phyloP scores from a whole-genome alignment of 495 filamentous ascomycete genomes.

The Lophiostoma macrostomum region DNA sequence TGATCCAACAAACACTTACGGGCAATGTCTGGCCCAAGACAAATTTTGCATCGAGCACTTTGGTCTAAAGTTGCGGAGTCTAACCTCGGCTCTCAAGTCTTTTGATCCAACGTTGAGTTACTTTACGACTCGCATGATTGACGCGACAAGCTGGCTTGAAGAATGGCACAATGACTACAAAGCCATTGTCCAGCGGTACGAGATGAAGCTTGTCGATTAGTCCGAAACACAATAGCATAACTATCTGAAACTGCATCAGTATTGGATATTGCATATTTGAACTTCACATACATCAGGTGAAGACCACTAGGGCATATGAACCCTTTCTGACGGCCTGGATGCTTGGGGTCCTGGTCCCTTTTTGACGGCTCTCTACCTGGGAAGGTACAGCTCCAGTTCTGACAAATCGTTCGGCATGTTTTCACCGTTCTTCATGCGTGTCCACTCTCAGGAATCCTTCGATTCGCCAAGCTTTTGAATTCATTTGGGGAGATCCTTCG shows the following conservation, averaged over 20 bases:
- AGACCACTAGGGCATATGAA: no score
- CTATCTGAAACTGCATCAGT: no score
- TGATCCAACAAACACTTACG: conserved; percentile 1
- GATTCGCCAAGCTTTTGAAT: no score
- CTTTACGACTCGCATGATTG: conserved; percentile 4
- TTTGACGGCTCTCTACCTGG: no score
- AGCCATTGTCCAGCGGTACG: background rate
- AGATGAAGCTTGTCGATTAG: background rate
- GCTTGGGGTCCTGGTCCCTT: no score
- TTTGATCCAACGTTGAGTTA: background rate
- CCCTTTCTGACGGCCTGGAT: no score
- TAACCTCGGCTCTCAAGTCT: background rate
- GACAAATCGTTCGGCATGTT: conserved; percentile 1
- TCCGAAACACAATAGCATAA: no score
- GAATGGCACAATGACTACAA: background rate
- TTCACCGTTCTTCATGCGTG: no score
- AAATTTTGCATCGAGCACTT: background rate
- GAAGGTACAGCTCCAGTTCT: no score
- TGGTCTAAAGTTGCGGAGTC: background rate
- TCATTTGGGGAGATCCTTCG: background rate
- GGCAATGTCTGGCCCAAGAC: background rate
- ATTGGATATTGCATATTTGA: no score
- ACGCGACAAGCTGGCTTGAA: background rate
- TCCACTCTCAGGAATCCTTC: no score
- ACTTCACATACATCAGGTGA: no score